phyloP scores from a whole-genome alignment of 73 alveolate genomes.

The Stentor coeruleus region DNA sequence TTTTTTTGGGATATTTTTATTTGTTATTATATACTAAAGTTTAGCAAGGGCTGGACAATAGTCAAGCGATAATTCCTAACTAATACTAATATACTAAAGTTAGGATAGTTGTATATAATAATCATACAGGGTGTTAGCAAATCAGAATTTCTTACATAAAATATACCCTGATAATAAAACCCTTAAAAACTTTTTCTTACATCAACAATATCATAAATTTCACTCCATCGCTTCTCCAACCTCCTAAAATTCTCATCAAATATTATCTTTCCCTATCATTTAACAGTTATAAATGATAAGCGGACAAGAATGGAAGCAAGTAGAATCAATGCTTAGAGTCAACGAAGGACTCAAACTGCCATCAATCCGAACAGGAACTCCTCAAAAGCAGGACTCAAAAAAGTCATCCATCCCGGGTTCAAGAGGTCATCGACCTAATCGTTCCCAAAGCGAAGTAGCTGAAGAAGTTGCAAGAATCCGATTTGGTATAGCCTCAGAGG shows the following conservation, averaged over 20 bases:
- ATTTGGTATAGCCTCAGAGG: neutral
- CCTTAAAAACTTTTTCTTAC: too few species aligned
- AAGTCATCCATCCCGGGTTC: neutral
- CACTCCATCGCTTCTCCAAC: too few species aligned
- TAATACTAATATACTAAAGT: too few species aligned
- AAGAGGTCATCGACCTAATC: neutral
- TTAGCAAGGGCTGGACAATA: too few species aligned
- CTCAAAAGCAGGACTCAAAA: neutral
- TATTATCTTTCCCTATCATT: neutral
- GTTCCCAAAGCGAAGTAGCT: conserved; percentile 18
- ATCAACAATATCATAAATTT: too few species aligned
- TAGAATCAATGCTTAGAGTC: neutral
- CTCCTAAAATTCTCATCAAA: neutral
- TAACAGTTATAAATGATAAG: neutral
- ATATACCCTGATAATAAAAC: too few species aligned
- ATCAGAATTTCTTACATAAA: too few species aligned
- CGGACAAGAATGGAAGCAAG: neutral
- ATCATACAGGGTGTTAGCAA: too few species aligned
- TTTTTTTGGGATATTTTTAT: too few species aligned
- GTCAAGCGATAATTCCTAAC: too few species aligned
- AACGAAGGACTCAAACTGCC: neutral
- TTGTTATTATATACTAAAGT: too few species aligned
- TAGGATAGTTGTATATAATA: too few species aligned
- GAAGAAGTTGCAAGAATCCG: conserved; percentile 23
- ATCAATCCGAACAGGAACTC: neutral